Base-by-base conservation (phyloP, 805 yeast species). In the Saccharomycopsis sp. region DNA sequence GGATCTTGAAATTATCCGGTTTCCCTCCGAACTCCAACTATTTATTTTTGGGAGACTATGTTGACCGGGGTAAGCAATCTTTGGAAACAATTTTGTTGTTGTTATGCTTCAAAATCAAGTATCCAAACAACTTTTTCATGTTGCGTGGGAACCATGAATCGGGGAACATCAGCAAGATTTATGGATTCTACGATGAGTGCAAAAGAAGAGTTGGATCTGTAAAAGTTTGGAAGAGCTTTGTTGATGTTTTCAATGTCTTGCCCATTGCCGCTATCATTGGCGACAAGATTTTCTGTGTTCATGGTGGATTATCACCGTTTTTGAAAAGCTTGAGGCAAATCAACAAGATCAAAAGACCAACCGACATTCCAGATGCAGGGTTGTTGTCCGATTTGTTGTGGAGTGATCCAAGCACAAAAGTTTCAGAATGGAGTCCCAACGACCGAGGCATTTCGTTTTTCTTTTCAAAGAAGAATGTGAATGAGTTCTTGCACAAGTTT, bases 121-220 rank as follows among this genome's bases (percentile, higher is more conserved):
- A 87, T 55, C 97, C 98, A 0, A 96, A 92, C 55, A 89, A 89
- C 62, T 88, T 92, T 60, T 92, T 89, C 60, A 62, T 92, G 45
- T 67, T 92, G 32, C 68, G 98, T 52, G 98, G 98, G 16, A 92
- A 92, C 61, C 98, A 92, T 63, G 98, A 92, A 64, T 85, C 95
- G 61, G 96, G 98, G 16, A 86, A 85, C 55, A 94, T 92, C 42
- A 89, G 97, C 1, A 75, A 96, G 50, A 95, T 92, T 23, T 92
- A 92, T 61, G 98, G 98, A 2, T 92, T 92, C 56, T 92, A 87
- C 58, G 98, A 92, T 62, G 98, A 92, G 63, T 92, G 98, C 67
- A 92, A 92, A 59, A 75, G 98, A 54, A 71, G 98, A 47, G 77
- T 95, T 53, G 34, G 34, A n/a, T 84, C 81, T 55, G 75, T 88